phyloP scores from a whole-genome alignment of 2,329 filamentous ascomycete species.

The Lithohypha guttulata region DNA sequence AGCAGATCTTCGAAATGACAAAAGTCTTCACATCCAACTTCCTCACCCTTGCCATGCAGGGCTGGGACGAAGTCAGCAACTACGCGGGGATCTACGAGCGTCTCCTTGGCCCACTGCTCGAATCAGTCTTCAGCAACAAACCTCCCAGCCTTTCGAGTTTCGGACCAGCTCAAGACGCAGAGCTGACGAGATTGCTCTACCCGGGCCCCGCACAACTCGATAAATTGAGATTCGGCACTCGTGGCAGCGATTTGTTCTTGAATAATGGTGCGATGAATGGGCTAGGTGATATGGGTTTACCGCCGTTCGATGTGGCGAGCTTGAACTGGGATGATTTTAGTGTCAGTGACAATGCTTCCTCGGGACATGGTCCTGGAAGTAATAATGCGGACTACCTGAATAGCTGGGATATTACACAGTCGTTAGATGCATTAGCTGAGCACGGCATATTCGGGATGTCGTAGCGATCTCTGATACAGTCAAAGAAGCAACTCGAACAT shows the following conservation, averaged over 20 bases:
- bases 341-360: constrained; percentile 18
- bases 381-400: neutral
- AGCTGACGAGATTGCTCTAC: constrained; percentile 21
- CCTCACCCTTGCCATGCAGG: constrained; percentile 24
- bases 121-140: constrained; percentile 24
- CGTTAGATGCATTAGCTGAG: neutral
- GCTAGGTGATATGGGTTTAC: constrained; percentile 29
- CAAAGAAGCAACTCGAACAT: too few species aligned
- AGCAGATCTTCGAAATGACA: constrained; percentile 26
- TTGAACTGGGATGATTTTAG: constrained; percentile 23
- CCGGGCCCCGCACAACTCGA: constrained; percentile 22
- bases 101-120: constrained; percentile 25
- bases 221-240: constrained; percentile 21
- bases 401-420: constrained; percentile 7
- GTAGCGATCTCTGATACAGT: too few species aligned
- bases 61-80: constrained; percentile 26
- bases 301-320: constrained; percentile 23
- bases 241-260: neutral
- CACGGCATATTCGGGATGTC: constrained; percentile 6
- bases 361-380: constrained; percentile 9
- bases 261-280: neutral
- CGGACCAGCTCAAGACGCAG: constrained; percentile 22
- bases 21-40: constrained; percentile 27
- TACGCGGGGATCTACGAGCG: constrained; percentile 24
- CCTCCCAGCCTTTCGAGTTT: constrained; percentile 20